A percentile compares a stretch with the other conserved stretches of the same genome.
phyloP scores from a whole-genome alignment of 495 filamentous ascomycete species.

The Neurospora sp. region DNA sequence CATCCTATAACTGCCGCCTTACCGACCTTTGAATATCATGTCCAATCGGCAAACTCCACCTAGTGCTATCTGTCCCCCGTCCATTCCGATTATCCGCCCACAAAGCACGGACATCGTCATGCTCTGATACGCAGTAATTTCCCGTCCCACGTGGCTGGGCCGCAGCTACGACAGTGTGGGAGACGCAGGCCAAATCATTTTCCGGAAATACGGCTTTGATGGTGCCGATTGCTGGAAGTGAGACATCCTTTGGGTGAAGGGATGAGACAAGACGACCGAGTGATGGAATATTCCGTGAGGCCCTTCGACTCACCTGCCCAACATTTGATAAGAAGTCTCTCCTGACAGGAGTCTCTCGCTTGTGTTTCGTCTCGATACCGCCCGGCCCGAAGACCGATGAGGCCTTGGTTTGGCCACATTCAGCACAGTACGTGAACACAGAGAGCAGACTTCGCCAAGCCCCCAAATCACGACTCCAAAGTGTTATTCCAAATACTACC shows the following conservation, averaged over 20 bases:
- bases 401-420: neutral
- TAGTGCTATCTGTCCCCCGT: neutral
- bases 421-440: neutral
- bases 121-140: neutral
- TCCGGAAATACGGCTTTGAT: neutral
- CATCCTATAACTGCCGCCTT: neutral
- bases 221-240: neutral
- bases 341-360: neutral
- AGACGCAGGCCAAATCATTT: neutral
- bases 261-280: neutral
- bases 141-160: neutral
- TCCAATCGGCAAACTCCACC: neutral
- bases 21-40: neutral
- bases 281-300: neutral
- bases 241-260: neutral
- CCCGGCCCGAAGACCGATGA: neutral
- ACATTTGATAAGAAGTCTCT: neutral
- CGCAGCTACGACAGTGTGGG: neutral
- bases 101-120: neutral
- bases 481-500: conserved; percentile 58
- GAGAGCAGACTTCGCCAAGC: neutral
- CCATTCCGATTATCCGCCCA: neutral
- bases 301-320: neutral
- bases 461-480: conserved; percentile 11
- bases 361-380: neutral